These are phyloP conservation scores for Funneliformis geosporum DNA, from an alignment of 192 early-diverging fungal species.

Conservation along the genomic window DNA sequence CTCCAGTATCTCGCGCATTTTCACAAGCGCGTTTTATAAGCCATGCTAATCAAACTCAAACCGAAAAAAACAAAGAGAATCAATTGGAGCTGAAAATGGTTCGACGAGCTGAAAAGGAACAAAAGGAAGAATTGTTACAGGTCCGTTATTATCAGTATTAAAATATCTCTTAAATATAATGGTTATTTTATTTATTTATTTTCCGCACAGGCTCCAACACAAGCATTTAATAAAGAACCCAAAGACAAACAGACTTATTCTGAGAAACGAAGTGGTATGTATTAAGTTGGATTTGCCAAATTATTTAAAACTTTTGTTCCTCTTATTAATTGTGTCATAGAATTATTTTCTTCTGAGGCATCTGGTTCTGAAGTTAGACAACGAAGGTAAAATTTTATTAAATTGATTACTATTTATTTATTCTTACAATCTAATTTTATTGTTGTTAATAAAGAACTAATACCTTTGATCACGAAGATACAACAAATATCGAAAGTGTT, in stretches of 20 bases:
- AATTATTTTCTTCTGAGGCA: conserved; percentile 27
- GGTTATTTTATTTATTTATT: not conserved
- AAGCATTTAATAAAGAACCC: not conserved
- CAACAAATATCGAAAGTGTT: conserved; percentile 42
- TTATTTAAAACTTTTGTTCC: not conserved
- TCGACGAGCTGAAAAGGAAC: conserved; percentile 22
- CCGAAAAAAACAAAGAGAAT: conserved; percentile 32
- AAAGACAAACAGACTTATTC: not conserved
- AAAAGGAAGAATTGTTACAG: conserved; percentile 30
- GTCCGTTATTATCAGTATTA: not conserved
- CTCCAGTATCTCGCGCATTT: conserved; percentile 25
- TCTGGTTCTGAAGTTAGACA: not conserved
- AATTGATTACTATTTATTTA: not conserved
- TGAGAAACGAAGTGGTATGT: not conserved
- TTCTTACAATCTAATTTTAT: not conserved
- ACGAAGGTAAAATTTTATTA: conserved; percentile 15
- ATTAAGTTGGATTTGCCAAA: not conserved
- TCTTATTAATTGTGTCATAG: not conserved
- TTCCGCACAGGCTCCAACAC: not conserved
- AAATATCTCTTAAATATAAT: not conserved
- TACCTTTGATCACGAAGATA: conserved; percentile 36
- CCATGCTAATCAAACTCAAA: conserved; percentile 27
- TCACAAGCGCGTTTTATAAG: conserved; percentile 31
- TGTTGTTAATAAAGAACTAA: not conserved
- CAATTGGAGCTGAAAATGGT: conserved; percentile 30